These are phyloP conservation scores for Chloropicon primus DNA, from an alignment of 139 green algal species.

Conservation along the genomic window DNA sequence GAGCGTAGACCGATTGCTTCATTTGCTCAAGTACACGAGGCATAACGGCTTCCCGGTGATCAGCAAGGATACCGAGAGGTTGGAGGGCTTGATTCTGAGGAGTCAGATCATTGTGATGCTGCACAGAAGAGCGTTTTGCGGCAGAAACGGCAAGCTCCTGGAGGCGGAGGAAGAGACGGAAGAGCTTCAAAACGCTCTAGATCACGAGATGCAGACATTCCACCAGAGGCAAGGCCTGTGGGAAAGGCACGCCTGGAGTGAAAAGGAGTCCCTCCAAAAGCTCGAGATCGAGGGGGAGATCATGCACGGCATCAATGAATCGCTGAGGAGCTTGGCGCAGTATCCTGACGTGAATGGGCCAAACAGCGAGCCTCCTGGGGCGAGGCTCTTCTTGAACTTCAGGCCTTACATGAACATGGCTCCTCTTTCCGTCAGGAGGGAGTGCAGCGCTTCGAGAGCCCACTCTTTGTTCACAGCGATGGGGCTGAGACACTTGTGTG, in stretches of 20 bases:
- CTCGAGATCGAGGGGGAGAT: neutral
- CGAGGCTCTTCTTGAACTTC: conserved; percentile 58
- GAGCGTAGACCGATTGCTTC: conserved; percentile 33
- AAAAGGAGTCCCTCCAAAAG: neutral
- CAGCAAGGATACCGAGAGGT: conserved; percentile 5
- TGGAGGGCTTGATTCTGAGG: conserved; percentile 65
- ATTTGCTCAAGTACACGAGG: conserved; percentile 40
- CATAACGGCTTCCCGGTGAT: conserved; percentile 87
- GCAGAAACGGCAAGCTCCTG: neutral
- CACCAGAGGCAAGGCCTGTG: neutral
- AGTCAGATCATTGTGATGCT: conserved; percentile 70
- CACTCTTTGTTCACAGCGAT: conserved; percentile 61
- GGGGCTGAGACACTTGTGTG: conserved; percentile 78
- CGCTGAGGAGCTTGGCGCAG: neutral
- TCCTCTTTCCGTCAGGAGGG: conserved; percentile 43
- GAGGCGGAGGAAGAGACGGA: neutral
- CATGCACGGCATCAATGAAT: neutral
- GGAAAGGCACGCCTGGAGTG: neutral
- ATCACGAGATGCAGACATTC: neutral
- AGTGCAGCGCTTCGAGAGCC: conserved; percentile 20
- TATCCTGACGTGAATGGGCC: neutral
- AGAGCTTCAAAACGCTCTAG: neutral
- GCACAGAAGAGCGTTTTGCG: conserved; percentile 10
- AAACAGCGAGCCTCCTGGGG: neutral
- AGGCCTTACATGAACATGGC: conserved; percentile 61